Percentiles rank a stretch among this genome's conserved stretches.
phyloP scores from a whole-genome alignment of 257 asterid species.

The Sherardia arvensis region DNA sequence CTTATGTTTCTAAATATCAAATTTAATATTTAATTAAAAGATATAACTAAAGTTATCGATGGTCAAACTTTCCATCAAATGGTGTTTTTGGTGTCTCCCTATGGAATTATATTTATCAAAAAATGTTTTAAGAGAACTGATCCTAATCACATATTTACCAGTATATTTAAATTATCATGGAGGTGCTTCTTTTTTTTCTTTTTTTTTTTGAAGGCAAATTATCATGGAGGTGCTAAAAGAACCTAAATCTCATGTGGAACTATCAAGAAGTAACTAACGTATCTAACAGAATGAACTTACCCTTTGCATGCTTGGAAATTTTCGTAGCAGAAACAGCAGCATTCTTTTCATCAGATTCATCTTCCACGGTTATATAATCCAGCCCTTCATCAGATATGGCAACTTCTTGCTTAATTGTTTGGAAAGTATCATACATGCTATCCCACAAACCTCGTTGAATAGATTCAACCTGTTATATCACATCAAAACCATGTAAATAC shows the following conservation, averaged over 20 bases:
- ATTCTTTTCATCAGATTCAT: conserved; percentile 47
- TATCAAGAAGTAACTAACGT: conserved; percentile 5
- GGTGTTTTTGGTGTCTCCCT: too few relatives aligned
- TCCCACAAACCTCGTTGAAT: conserved; percentile 70
- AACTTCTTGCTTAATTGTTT: conserved; percentile 26
- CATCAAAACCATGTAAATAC: conserved; percentile 9
- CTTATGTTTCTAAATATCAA: too few relatives aligned
- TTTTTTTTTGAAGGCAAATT: too few relatives aligned
- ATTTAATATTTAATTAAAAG: too few relatives aligned
- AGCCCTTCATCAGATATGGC: conserved; percentile 27
- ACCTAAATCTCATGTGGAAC: neutral
- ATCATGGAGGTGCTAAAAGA: neutral
- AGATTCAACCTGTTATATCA: conserved; percentile 54
- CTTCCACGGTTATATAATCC: conserved; percentile 45
- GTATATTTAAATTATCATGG: neutral
- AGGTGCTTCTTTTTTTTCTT: neutral
- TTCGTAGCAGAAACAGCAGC: conserved; percentile 23
- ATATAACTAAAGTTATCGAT: too few relatives aligned
- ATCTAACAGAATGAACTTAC: conserved; percentile 30
- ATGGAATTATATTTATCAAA: neutral
- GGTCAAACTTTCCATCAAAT: too few relatives aligned
- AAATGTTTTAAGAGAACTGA: neutral
- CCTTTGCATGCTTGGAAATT: conserved; percentile 20
- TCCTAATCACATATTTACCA: neutral
- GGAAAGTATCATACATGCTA: conserved; percentile 57